Base-by-base conservation (phyloP, 2,329 filamentous ascomycete species). In the Leptographium radiaticola region DNA sequence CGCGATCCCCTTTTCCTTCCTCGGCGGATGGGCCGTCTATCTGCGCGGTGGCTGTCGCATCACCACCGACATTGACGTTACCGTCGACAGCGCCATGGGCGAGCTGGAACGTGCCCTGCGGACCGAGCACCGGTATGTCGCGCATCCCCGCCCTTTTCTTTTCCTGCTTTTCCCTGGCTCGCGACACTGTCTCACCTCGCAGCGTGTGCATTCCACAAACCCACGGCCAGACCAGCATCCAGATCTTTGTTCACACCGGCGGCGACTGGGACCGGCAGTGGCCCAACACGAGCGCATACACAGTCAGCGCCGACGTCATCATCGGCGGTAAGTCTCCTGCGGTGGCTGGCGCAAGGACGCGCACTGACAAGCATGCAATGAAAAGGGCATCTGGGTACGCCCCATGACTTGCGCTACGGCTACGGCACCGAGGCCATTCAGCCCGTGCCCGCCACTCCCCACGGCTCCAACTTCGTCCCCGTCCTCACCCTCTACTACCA, bases 1-100 rank as follows among this genome's bases (percentile, higher is more conserved):
- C 40, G 16, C 38, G 10, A 56, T 59, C 30, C 34, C 47, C 20
- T 57, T 47, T 49, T 56, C 56, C 48, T 55, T 58, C 44, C 50
- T 59, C 4, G 58, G 58, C 31, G 56, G 58, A 43, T 59, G 56
- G 58, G 56, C 58, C 15, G 31, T 59, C 31, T 54, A 47, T 30
- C 50, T 59, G 34, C 56, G 58, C 16, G 58, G 58, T 30, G 42
- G 55, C 18, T 6, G 30, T 5, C 52, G 56, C 34, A 15, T 33
- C 4, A 58, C 56, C 15, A 20, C 55, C 4, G 56, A 59, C 39
- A 45, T 59, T 38, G 58, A 59, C 36, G 30, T 59, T 1, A 53
- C 53, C 12, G 53, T 59, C 20, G 53, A 51, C 9, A 31, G 18
- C 15, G 33, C 33, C 20, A 56, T 59, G 51, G 42, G 46, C n/a